Conservation (phyloP, 805 yeast species). For the Starmerella stellata region DNA sequence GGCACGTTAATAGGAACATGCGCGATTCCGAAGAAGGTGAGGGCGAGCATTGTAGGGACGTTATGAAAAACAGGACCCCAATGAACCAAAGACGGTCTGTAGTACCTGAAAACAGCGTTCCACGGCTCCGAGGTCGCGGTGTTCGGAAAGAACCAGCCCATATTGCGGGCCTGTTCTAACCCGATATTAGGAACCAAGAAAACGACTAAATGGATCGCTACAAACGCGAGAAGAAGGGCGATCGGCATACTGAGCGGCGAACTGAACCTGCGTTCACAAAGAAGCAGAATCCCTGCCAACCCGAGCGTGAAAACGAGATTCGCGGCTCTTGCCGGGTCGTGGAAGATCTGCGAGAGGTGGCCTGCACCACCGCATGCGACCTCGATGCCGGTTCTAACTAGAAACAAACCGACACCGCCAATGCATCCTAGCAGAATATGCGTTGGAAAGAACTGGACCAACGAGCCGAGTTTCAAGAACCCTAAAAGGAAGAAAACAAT, state of each 20-base stretch:
- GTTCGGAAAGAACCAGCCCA: conserved; percentile 71
- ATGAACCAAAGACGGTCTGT: conserved; percentile 52
- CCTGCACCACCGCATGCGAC: conserved; percentile 66
- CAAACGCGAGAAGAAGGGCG: conserved; percentile 56
- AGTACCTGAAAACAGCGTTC: conserved; percentile 67
- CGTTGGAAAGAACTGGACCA: conserved; percentile 90
- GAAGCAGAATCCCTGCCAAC: conserved; percentile 42
- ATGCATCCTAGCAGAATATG: conserved; percentile 93
- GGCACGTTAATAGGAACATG: conserved; percentile 98
- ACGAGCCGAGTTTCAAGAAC: conserved; percentile 56
- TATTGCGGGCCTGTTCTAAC: conserved; percentile 40
- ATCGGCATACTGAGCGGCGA: conserved; percentile 65
- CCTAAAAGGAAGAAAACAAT: conserved; percentile 61
- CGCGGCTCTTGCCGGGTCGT: conserved; percentile 34
- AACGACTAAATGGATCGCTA: conserved; percentile 50
- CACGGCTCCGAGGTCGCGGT: conserved; percentile 57
- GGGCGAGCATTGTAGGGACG: conserved; percentile 83
- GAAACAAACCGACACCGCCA: conserved; percentile 94
- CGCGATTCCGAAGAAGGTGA: conserved; percentile 84
- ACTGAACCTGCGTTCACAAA: conserved; percentile 40
- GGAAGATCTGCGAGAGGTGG: conserved; percentile 38
- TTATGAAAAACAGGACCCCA: conserved; percentile 53
- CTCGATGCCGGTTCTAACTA: conserved; percentile 77
- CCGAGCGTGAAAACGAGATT: conserved; percentile 38
- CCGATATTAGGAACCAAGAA: conserved; percentile 47